Evolutionary conservation across 257 asterid genomes (phyloP), one percentile per base, ranked within the genome.

Genomic region (Nicotiana obtusifolia): DNA sequence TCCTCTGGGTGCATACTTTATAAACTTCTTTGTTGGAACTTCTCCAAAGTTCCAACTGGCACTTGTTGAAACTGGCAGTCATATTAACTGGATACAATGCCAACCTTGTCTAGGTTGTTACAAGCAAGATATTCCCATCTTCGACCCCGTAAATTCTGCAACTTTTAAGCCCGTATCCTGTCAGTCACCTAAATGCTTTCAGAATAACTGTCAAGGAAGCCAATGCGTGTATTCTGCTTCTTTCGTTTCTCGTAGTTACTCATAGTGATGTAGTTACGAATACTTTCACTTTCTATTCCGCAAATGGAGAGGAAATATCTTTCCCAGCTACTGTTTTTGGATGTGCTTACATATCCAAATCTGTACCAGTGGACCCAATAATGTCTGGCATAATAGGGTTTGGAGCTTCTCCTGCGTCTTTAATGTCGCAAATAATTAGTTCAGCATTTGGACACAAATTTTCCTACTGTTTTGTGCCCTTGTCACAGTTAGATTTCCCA

Each of bases 291-390:
- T 62, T 62, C 37, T 62, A 26, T 19, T 62, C 10, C 1, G 7
- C n/a, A 26, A 16, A 26, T 24, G 37, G 68, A 62, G 1, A 62
- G 2, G 4, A 62, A 62, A 5, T 13, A 4, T 62, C 10, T 11
- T 62, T 26, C 24, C 33, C 37, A 0, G 1, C 7, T 2, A 24
- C 1, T 62, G 16, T 2, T 5, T 62, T 26, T 26, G 68, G 68
- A 62, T 62, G 68, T 62, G 31, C 10, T 62, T 5, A 62, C 3
- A 24, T 5, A 24, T 26, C 31, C 1, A 26, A 26, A 62, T 0
- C 14, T 22, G 2, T 5, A 0, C 15, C 26, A 0, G 17, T 10
- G 44, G 0, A 0, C 35, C 19, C 30, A 24, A 0, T 1, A 0
- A 24, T 24, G 26, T 10, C 30, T 0, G 19, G 16, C 67, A 5